phyloP scores from a whole-genome alignment of 23 red algal genomes.

The Rhodosorus marinus region DNA sequence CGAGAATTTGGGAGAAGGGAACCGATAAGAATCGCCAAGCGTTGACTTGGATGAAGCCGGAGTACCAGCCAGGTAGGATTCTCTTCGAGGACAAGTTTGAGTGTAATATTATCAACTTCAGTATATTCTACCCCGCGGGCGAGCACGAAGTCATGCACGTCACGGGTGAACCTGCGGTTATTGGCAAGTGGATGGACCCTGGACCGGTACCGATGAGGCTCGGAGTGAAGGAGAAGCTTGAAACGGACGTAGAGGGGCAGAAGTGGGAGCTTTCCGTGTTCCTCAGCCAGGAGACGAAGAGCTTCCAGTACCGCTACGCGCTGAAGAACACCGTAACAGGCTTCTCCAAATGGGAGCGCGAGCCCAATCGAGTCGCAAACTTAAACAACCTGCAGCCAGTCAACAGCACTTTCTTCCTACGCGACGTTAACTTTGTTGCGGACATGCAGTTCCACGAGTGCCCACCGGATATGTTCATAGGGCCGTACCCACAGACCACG shows the following conservation, averaged over 20 bases:
- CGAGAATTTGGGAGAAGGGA: conserved; percentile 28
- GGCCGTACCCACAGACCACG: conserved; percentile 65
- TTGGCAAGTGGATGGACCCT: conserved; percentile 61
- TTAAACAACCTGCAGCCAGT: conserved; percentile 11
- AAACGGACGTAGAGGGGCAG: conserved; percentile 61
- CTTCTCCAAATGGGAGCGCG: conserved; percentile 50
- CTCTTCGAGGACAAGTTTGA: conserved; percentile 39
- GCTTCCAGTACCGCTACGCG: conserved; percentile 59
- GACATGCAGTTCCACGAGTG: conserved; percentile 41
- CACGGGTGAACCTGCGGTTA: conserved; percentile 46
- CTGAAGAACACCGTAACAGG: conserved; percentile 16
- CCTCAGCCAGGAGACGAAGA: neutral
- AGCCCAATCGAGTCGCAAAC: conserved; percentile 48
- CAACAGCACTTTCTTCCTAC: conserved; percentile 17
- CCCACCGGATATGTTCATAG: conserved; percentile 49
- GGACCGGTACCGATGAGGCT: conserved; percentile 50
- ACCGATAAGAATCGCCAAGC: conserved; percentile 14
- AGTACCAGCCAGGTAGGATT: neutral
- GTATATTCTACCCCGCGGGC: conserved; percentile 45
- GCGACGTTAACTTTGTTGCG: conserved; percentile 77
- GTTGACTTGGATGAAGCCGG: neutral
- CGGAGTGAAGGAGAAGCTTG: conserved; percentile 27
- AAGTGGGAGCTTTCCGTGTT: conserved; percentile 42
- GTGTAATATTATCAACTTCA: conserved; percentile 15
- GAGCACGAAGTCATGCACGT: conserved; percentile 27